Percentiles rank a stretch among this genome's conserved stretches.
Evolutionary conservation across 495 filamentous ascomycete species (phyloP).

Genomic region (Zalerion maritima): DNA sequence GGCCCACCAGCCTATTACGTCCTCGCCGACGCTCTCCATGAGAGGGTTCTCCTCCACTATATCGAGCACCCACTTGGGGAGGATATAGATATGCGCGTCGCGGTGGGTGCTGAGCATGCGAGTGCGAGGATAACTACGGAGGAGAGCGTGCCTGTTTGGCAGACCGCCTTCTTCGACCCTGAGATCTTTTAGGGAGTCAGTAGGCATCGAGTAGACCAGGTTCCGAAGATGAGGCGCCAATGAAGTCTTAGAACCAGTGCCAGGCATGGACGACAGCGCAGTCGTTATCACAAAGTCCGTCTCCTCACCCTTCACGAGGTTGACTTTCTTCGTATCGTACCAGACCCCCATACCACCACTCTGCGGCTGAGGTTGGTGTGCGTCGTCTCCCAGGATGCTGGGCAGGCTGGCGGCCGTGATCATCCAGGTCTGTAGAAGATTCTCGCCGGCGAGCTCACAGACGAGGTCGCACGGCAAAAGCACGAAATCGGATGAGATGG

Average conservation of each 20-base stretch:
- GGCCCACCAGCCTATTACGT: slow-evolving; percentile 88
- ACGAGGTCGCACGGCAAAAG: slow-evolving; percentile 89
- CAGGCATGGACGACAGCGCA: slow-evolving; percentile 40
- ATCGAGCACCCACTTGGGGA: slow-evolving; percentile 83
- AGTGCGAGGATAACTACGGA: slow-evolving; percentile 55
- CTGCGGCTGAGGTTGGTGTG: slow-evolving; percentile 21
- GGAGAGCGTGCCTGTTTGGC: slow-evolving; percentile 53
- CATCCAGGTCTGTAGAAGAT: slow-evolving; percentile 85
- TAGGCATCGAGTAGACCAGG: slow-evolving; percentile 62
- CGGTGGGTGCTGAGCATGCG: slow-evolving; percentile 66
- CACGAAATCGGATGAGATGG: slow-evolving; percentile 71
- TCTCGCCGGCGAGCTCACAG: slow-evolving; percentile 73
- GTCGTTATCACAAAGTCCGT: slow-evolving; percentile 76
- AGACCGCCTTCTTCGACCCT: slow-evolving; percentile 55
- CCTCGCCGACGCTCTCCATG: slow-evolving; percentile 78
- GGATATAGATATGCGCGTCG: slow-evolving; percentile 85
- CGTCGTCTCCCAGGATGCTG: slow-evolving; percentile 23
- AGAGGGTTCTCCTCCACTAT: slow-evolving; percentile 61
- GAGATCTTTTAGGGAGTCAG: slow-evolving; percentile 71
- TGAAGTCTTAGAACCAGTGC: slow-evolving; percentile 42
- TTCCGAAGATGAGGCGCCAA: slow-evolving; percentile 47
- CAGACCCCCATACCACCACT: slow-evolving; percentile 74
- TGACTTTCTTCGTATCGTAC: slow-evolving; percentile 70
- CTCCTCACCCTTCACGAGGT: slow-evolving; percentile 70
- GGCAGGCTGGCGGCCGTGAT: slow-evolving; percentile 54